phyloP scores from a whole-genome alignment of 2,329 filamentous ascomycete genomes.

The Dryadomyces sulphureus region DNA sequence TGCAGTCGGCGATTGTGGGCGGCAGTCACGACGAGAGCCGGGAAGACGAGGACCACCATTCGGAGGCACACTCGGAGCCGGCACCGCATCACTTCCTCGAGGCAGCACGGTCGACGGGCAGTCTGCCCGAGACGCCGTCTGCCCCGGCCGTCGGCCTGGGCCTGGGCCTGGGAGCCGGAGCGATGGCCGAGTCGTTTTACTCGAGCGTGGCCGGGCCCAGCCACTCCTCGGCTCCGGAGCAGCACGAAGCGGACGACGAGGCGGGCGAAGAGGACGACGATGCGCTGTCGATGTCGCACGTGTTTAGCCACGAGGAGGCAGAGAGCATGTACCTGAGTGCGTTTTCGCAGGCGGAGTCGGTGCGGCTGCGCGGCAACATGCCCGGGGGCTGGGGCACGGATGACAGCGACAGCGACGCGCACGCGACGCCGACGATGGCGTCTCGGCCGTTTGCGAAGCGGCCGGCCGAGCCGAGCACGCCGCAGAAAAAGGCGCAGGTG shows the following conservation, averaged over 20 bases:
- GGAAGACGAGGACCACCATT: slow-evolving; percentile 7
- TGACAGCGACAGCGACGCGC: not conserved
- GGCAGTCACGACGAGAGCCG: slow-evolving; percentile 14
- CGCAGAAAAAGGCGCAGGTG: no score
- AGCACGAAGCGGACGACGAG: slow-evolving; percentile 15
- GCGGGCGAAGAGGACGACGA: slow-evolving; percentile 25
- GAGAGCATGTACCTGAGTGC: slow-evolving; percentile 81
- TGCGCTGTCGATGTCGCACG: slow-evolving; percentile 48
- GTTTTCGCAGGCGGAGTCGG: slow-evolving; percentile 33
- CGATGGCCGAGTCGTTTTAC: slow-evolving; percentile 9
- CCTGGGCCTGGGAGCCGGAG: not conserved
- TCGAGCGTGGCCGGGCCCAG: slow-evolving; percentile 15
- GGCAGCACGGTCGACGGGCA: not conserved
- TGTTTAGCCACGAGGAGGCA: slow-evolving; percentile 68
- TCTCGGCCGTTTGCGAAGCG: no score
- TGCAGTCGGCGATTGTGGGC: slow-evolving; percentile 18
- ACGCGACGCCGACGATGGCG: not conserved
- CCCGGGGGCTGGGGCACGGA: slow-evolving; percentile 37
- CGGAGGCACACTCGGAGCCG: slow-evolving; percentile 12
- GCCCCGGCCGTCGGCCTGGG: not conserved
- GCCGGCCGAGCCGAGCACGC: no score
- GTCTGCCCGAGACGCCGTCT: not conserved
- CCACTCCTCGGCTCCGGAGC: no score
- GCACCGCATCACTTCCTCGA: not conserved
- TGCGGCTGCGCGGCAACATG: slow-evolving; percentile 23